phyloP scores from a whole-genome alignment of 768 basidiomycete genomes.

The Rhodotorula diobovata region DNA sequence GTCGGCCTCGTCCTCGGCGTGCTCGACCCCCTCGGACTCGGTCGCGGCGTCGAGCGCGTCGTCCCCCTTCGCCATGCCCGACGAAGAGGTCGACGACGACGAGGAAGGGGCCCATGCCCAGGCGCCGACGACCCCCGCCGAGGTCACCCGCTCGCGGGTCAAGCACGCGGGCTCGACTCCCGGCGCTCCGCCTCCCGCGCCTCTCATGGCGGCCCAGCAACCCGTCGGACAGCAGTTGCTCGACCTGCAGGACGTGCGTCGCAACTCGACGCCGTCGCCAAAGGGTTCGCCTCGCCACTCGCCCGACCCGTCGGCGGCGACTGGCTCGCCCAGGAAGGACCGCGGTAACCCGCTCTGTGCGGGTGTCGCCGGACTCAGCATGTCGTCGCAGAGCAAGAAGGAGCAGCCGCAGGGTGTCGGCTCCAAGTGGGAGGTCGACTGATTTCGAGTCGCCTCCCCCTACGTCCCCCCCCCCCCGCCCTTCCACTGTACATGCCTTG shows the following conservation, averaged over 20 bases:
- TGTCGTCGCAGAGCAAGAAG: too few species aligned
- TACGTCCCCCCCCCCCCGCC: too few species aligned
- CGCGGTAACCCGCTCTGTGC: background rate
- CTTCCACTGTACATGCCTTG: background rate
- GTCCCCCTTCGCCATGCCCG: background rate
- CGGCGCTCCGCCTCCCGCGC: slow-evolving; percentile 14
- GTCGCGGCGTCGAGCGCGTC: background rate
- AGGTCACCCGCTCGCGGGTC: slow-evolving; percentile 1
- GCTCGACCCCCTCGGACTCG: slow-evolving; percentile 7
- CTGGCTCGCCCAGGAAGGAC: background rate
- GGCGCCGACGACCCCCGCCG: background rate
- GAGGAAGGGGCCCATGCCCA: background rate
- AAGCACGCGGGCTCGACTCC: slow-evolving; percentile 29
- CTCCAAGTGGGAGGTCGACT: slow-evolving; percentile 4
- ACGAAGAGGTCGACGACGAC: too few species aligned
- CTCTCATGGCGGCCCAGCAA: background rate
- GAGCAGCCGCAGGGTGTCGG: background rate
- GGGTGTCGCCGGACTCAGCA: background rate
- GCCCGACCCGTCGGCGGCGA: background rate
- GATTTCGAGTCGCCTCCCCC: background rate
- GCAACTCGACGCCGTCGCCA: background rate
- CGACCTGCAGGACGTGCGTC: slow-evolving; percentile 5
- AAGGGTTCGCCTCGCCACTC: background rate
- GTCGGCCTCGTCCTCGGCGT: background rate
- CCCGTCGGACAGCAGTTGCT: background rate